Evolutionary conservation across 768 basidiomycete species (phyloP), one percentile per base, ranked within the genome.

Genomic region (Leccinum olivaceopallidum): DNA sequence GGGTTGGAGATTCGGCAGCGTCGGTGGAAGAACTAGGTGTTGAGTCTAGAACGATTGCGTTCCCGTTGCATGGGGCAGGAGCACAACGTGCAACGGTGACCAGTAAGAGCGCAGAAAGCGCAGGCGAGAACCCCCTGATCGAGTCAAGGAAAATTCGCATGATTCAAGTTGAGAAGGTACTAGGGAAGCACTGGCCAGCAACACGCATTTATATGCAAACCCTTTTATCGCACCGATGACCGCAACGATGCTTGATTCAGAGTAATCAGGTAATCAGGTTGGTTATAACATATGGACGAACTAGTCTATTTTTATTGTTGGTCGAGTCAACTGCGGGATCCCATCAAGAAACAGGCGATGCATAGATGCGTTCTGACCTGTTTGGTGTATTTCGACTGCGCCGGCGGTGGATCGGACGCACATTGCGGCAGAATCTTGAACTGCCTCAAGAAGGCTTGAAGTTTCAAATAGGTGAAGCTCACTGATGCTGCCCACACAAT

Each of bases 1-100:
- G 76, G 47, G 53, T 61, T 22, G 75, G 67, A 16, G 78, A 32
- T 8, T 75, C 61, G 2, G 73, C 66, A 20, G 71, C 63, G 36
- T 69, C 68, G 10, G 56, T 63, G 4, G 65, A 13, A 36, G 47
- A 26, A 55, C 53, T 60, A 3, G 47, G 32, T n/a, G 14, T 52
- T 22, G 24, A 20, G 39, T 24, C 32, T 1, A 34, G 6, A 18
- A 39, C 7, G 3, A 16, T 3, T n/a, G 42, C 3, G 12, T 30
- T 28, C 9, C 26, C 50, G 18, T 28, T 14, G 16, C 16, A 16
- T 6, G 39, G 24, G 2, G 28, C 26, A 24, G 65, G 57, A 9
- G 55, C 48, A 44, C 59, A 59, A 5, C 13, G 26, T 18, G 57
- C 59, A 50, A 60, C 13, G 56, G 56, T 39, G 2, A 52, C 61